Evolutionary conservation across 2,329 filamentous ascomycete species (phyloP), one percentile per base, ranked within the genome.

Genomic region (Fusarium luffae): DNA sequence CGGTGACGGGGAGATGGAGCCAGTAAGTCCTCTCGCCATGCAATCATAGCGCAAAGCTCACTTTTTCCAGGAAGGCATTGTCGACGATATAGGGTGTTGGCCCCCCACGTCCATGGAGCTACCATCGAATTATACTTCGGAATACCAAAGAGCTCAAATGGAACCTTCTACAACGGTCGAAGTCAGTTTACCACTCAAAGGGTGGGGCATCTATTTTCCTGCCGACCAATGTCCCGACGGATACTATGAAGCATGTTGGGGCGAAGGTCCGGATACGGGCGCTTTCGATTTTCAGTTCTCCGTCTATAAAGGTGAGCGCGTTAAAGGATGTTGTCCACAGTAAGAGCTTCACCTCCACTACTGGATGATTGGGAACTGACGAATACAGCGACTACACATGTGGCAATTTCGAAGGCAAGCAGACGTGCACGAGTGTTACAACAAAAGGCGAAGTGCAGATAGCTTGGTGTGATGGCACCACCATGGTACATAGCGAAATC

Each of bases 241-340:
- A 23, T 63, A 63, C 2, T 7, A 12, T 3, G 21, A n/a, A 1
- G 60, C 48, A 0, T 63, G 60, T 11, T 43, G 25, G 14, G 58
- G 19, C 2, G 25, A 50, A 9, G 58, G 58, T 0, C 8, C 58
- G 0, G 4, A 25, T 2, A 27, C 49, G 0, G 42, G 58, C 5
- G 30, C 48, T 25, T 63, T 63, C 16, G 18, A 63, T 1, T 63
- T 63, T 2, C 60, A 63, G 13, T 63, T 63, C 9, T 37, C 49
- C 10, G 32, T 63, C n/a, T 12, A 55, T 1, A 23, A 63, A 6
- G 7, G 37, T 1, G 60, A 63, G 9, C 25, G 23, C 2, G 48
- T 55, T 1, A 55, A 32, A 9, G 60, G 57, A 9, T 62, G 57
- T 1, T 63, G 59, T 14, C 59, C 57, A 25, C 28, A 41, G 56